Conservation (phyloP, 495 filamentous ascomycete genomes). For the Aspergillus taichungensis region DNA sequence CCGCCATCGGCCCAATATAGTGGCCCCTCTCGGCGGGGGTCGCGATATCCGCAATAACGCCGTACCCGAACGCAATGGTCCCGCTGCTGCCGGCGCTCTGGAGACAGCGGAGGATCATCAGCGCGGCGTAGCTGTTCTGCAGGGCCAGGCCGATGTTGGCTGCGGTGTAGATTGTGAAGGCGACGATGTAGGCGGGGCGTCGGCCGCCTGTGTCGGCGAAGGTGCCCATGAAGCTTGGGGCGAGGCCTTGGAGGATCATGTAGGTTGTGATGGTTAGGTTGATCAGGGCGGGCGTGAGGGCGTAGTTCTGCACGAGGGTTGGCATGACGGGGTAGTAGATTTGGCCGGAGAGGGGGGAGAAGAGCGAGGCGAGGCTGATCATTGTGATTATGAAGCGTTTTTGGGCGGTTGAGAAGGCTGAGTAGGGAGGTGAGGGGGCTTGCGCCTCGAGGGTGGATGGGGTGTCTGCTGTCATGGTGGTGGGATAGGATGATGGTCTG, state of each 20-base stretch:
- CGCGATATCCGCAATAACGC: constrained; percentile 53
- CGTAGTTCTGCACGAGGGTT: constrained; percentile 43
- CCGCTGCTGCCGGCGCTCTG: constrained; percentile 50
- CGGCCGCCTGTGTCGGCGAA: constrained; percentile 52
- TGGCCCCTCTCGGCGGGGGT: constrained; percentile 49
- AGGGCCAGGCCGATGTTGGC: constrained; percentile 58
- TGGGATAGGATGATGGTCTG: not conserved
- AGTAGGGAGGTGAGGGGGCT: constrained; percentile 18
- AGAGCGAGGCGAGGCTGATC: constrained; percentile 34
- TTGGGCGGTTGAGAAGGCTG: constrained; percentile 46
- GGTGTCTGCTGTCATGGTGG: not conserved
- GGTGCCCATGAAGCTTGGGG: constrained; percentile 51
- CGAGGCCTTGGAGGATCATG: constrained; percentile 53
- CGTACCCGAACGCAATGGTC: constrained; percentile 49
- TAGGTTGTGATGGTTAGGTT: constrained; percentile 62
- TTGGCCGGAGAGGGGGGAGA: constrained; percentile 58
- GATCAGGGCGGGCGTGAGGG: constrained; percentile 50
- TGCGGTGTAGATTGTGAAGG: constrained; percentile 48
- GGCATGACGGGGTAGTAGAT: constrained; percentile 68
- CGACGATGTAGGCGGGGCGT: constrained; percentile 49
- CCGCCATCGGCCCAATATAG: constrained; percentile 42
- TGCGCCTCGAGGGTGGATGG: not conserved
- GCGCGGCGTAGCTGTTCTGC: constrained; percentile 48
- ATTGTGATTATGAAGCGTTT: constrained; percentile 55
- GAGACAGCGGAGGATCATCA: constrained; percentile 53